Conservation (phyloP, 202 grass and related monocot genomes). For the Setaria italica region DNA sequence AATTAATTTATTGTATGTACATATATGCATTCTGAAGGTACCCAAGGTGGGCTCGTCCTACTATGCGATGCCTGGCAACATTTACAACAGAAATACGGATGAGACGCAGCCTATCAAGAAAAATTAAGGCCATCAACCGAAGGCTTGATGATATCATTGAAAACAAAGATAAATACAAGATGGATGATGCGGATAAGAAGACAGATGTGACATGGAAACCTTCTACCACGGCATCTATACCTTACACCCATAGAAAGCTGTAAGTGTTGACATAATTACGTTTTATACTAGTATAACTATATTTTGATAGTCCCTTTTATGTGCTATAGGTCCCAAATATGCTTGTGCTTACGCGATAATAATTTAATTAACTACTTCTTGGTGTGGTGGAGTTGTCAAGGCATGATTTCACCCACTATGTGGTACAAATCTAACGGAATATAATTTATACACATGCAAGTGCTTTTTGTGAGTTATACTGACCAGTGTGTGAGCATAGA, state of each 20-base stretch:
- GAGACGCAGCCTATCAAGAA: constrained; percentile 2
- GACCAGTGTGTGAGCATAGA: too few species aligned
- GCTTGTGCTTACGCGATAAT: too few species aligned
- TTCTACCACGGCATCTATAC: constrained; percentile 20
- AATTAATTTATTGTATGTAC: too few species aligned
- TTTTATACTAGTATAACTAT: too few species aligned
- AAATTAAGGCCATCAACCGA: constrained; percentile 16
- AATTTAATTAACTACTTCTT: too few species aligned
- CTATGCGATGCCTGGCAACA: not conserved
- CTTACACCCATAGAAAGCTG: not conserved
- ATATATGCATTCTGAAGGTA: not conserved
- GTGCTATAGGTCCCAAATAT: too few species aligned
- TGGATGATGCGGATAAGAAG: not conserved
- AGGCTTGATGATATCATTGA: constrained; percentile 42
- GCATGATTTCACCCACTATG: too few species aligned
- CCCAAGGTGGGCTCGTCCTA: constrained; percentile 8
- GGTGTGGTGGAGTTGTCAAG: too few species aligned
- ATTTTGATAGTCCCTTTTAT: too few species aligned
- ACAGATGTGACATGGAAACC: constrained; percentile 30
- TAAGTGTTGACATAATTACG: not conserved
- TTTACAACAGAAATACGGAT: constrained; percentile 26
- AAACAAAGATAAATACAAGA: constrained; percentile 46
- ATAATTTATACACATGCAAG: too few species aligned
- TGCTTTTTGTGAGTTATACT: too few species aligned
- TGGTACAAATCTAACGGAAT: too few species aligned